These are phyloP conservation scores for Leishmania turanica DNA, from an alignment of 208 protist genomes.

Conservation along the genomic window DNA sequence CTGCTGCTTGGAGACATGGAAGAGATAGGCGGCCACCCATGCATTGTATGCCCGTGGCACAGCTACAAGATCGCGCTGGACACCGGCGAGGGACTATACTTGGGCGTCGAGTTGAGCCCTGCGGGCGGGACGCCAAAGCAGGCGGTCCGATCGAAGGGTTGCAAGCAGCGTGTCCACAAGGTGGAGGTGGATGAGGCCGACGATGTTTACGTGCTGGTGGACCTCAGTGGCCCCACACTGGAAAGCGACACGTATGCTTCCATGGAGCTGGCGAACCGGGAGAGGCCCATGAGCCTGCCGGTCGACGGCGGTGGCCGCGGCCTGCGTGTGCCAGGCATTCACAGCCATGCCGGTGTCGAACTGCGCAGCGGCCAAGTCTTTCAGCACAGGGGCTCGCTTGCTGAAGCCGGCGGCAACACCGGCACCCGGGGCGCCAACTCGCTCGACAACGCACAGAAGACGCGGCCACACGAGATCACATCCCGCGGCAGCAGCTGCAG, in stretches of 20 bases:
- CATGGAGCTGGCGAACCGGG: conserved; percentile 73
- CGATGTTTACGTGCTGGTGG: conserved; percentile 70
- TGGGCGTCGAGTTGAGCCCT: conserved; percentile 57
- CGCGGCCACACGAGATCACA: neutral
- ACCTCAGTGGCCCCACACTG: conserved; percentile 44
- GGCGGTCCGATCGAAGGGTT: conserved; percentile 76
- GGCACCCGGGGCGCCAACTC: conserved; percentile 20
- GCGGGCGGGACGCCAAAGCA: conserved; percentile 36
- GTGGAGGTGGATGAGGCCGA: conserved; percentile 61
- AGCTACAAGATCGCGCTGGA: conserved; percentile 89
- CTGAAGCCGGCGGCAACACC: neutral
- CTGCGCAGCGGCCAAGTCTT: conserved; percentile 71
- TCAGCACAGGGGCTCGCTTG: conserved; percentile 14
- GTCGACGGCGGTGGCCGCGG: conserved; percentile 29
- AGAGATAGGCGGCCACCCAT: conserved; percentile 86
- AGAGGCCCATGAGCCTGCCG: conserved; percentile 42
- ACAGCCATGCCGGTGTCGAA: conserved; percentile 39
- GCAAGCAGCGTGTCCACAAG: conserved; percentile 83
- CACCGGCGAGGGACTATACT: conserved; percentile 89
- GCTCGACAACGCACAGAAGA: conserved; percentile 5
- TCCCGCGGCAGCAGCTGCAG: neutral
- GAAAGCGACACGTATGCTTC: conserved; percentile 83
- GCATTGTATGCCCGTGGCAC: conserved; percentile 93
- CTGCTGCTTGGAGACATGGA: conserved; percentile 92
- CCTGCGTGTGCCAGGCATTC: conserved; percentile 25